Base-by-base conservation (phyloP, 129 eudicot species). In the Helianthus tuberosus region DNA sequence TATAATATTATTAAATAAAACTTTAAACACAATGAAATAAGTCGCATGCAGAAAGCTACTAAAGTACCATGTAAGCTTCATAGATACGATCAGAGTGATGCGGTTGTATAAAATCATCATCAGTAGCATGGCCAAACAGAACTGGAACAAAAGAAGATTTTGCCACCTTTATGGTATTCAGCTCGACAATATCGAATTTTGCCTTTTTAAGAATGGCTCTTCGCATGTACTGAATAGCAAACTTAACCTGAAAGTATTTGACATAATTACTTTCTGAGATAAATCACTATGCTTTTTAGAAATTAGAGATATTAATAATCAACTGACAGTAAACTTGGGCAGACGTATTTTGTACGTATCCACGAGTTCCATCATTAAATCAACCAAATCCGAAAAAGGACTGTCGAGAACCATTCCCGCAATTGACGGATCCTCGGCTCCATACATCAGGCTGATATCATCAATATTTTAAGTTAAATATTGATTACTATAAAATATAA, bases 331-430 rank as follows among this genome's bases (percentile, higher is more conserved):
- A 80, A 94, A 94, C 79, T 88, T 94, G 35, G 98, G 98, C 32
- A 94, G 88, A 39, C 93, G 96, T 50, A 90, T 87, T 83, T 88
- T 90, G 82, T 90, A 94, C 35, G 97, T 88, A 69, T 94, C 97
- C 52, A 90, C 98, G 60, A 94, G 93, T 86, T 94, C 98, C 98
- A 88, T 94, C 98, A 90, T 94, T 70, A 94, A 83, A 76, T 90
- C 93, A 68, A 94, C 97, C 89, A 94, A 80, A 83, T 94, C 91
- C 25, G 98, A 94, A 69, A 94, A 94, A 47, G 98, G 97, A 75
- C 98, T 94, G 75, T 94, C 98, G 44, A 94, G 90, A 76, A 94
- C 98, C 97, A 94, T 94, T 68, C 98, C 98, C 20, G 98, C 97
- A 43, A 94, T 85, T 41, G 98, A 94, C 67, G 97, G 98, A 80